Base-by-base conservation (phyloP, 805 yeast genomes). In the Spathaspora girioi region DNA sequence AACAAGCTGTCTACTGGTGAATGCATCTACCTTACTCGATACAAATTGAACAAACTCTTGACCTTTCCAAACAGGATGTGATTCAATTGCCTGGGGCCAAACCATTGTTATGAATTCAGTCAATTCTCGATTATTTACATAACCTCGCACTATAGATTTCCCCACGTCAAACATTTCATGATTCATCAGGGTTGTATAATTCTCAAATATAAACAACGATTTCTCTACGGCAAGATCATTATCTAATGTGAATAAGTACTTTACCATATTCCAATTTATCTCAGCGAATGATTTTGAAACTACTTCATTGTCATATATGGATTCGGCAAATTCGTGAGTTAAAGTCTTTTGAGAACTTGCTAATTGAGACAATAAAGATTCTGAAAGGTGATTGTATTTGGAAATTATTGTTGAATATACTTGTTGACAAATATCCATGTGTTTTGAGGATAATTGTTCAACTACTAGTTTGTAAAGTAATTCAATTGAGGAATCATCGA, bases 81-180 rank as follows among this genome's bases (percentile, higher is more conserved):
- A 51, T 10, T 54, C 38, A 12, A 68, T 56, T 7, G 61, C 69
- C 17, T 48, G 46, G 14, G 68, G 64, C 83, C 86, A 83, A 11
- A 74, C 64, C 1, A 55, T 55, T 7, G 68, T 62, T 47, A 81
- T 69, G 55, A 86, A 86, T 3, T 67, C 60, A 2, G 65, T 65
- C 26, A 81, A 67, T 50, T 84, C 89, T 71, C 92, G 80, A 3
- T 84, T 83, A 56, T 72, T 78, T 10, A 74, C 68, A 60, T 75
- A 80, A 19, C 85, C 78, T 14, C 70, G 66, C 1, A 79, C 63
- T n/a, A 81, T 49, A 44, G 68, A 67, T n/a, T 49, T 53, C 4
- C 66, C 66, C 1, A 71, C 56, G 1, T 46, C 50, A 15, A 52
- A 8, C 12, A 47, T 42, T 6, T 27, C 17, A n/a, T 10, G 15